Conservation (phyloP, 1,139 yeast genomes). For the Lodderomyces parapsilosis region DNA sequence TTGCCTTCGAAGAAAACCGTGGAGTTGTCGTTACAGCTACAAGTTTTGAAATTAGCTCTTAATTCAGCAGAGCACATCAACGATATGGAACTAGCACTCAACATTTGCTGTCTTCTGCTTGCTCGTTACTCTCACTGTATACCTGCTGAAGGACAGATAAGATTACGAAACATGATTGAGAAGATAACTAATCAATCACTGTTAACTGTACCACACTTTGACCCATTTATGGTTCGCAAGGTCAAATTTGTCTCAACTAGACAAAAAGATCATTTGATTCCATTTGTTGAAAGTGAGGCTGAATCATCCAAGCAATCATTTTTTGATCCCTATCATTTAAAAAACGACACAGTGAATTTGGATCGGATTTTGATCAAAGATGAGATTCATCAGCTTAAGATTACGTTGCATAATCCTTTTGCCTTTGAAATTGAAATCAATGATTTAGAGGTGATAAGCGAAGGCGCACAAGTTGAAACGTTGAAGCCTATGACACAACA, state of each 20-base stretch:
- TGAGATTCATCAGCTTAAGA: slow-evolving; percentile 52
- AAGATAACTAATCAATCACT: slow-evolving; percentile 16
- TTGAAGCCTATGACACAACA: slow-evolving; percentile 18
- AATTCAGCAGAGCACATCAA: slow-evolving; percentile 50
- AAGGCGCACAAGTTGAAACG: slow-evolving; percentile 30
- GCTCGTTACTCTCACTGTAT: slow-evolving; percentile 54
- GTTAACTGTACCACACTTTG: slow-evolving; percentile 55
- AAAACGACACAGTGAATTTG: slow-evolving; percentile 17
- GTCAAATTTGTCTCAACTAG: slow-evolving; percentile 33
- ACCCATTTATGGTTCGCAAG: slow-evolving; percentile 61
- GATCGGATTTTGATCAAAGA: slow-evolving; percentile 50
- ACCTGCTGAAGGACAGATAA: slow-evolving; percentile 37
- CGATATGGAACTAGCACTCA: slow-evolving; percentile 47
- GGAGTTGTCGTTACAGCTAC: slow-evolving; percentile 46
- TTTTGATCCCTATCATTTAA: slow-evolving; percentile 36
- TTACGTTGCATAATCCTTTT: slow-evolving; percentile 77
- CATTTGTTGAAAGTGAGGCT: slow-evolving; percentile 27
- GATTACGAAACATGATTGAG: slow-evolving; percentile 22
- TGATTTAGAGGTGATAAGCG: slow-evolving; percentile 47
- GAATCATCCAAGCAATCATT: slow-evolving; percentile 18
- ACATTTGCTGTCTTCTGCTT: slow-evolving; percentile 51
- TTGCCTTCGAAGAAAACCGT: background rate
- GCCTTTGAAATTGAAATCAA: slow-evolving; percentile 68
- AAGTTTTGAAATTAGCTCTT: slow-evolving; percentile 55
- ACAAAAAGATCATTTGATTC: slow-evolving; percentile 28